Evolutionary conservation across 179 eudicot genomes (phyloP), one percentile per base, ranked within the genome.

Genomic region (Beta lomatogona): DNA sequence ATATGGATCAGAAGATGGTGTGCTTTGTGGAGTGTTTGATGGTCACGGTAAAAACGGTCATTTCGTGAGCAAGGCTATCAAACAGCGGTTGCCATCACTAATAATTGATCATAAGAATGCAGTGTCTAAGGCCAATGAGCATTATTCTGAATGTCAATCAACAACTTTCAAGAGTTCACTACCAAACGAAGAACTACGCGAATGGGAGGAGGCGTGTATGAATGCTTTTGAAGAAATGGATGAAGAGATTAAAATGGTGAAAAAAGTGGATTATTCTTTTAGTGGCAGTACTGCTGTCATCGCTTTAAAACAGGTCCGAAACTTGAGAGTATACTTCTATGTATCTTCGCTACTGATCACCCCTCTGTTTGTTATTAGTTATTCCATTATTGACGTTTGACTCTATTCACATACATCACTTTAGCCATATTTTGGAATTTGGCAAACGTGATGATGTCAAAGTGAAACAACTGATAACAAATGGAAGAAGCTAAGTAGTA

Each of bases 11-110:
- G 69, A 78, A 50, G 92, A 90, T 76, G 90, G 94, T 25, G 82
- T 92, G 44, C 89, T 91, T 36, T 91, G 99, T 85, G 98, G 98
- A 50, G 98, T 95, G 15, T 95, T 96, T 86, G 99, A 95, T 87
- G 99, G 99, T 73, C 99, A 95, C 80, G 99, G 99, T 45, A 95
- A 94, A 55, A 88, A 89, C 53, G 99, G 99, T 68, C 99, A 96
- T 86, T 73, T 93, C 85, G 99, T 91, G 28, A 91, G 98, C 73
- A 91, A 88, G 85, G 88, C 81, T 80, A 94, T 96, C 10, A 88
- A 95, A 50, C 92, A 89, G 64, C 85, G 87, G 54, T 93, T 96
- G 83, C 97, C 99, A 6, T 80, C 85, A 82, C 88, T 89, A 74
- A 75, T 95, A 68, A 85, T 86, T 68, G 91, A 92, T 55, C 89